Percentiles rank a stretch among this genome's conserved stretches.
phyloP scores from a whole-genome alignment of 768 basidiomycete genomes.

The Naganishia kalamii region DNA sequence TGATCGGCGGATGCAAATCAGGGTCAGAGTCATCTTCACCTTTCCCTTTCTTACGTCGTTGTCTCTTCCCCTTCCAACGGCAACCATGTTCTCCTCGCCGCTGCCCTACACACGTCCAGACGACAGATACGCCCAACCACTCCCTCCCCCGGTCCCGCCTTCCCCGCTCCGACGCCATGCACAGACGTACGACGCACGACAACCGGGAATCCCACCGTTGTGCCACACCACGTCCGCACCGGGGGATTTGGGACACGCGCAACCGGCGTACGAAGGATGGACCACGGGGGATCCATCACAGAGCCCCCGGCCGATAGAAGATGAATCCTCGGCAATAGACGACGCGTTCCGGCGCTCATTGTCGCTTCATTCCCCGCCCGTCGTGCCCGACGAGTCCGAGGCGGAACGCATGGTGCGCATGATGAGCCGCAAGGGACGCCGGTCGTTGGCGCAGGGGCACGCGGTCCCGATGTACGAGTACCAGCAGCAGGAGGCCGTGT shows the following conservation, averaged over 20 bases:
- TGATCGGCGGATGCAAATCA: background rate
- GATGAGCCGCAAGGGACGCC: too few species aligned
- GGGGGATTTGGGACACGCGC: background rate
- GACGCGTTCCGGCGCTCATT: too few species aligned
- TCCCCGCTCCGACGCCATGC: background rate
- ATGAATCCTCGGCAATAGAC: too few species aligned
- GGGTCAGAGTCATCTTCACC: background rate
- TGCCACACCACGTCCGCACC: background rate
- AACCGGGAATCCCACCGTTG: background rate
- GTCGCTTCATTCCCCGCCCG: too few species aligned
- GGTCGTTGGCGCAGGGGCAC: background rate
- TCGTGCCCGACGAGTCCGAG: background rate
- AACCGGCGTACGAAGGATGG: background rate
- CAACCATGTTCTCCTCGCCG: constrained; percentile 1
- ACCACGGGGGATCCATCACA: background rate
- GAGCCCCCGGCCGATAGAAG: background rate
- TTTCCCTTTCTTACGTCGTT: background rate
- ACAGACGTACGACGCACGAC: background rate
- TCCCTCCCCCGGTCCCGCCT: background rate
- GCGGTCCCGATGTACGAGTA: background rate
- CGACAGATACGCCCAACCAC: background rate
- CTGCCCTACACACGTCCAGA: background rate
- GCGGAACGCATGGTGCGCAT: background rate
- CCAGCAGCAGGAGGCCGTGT: background rate
- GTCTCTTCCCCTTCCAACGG: background rate